Conservation (phyloP, 306 rosid species). For the Lagenaria siceraria region DNA sequence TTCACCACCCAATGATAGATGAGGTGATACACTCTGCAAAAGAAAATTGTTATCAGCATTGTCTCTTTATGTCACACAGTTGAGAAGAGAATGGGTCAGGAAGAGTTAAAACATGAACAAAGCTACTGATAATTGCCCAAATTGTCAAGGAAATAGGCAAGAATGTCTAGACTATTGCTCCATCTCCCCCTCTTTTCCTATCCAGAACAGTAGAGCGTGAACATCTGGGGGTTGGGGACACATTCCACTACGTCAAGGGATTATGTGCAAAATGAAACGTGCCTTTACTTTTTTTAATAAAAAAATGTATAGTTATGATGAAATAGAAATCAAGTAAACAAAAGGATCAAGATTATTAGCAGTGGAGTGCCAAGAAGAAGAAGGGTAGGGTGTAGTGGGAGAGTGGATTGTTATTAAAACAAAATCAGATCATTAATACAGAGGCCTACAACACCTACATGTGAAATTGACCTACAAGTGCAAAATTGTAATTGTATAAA, state of each 20-base stretch:
- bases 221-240: not conserved
- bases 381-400: not conserved
- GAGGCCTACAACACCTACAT: not conserved
- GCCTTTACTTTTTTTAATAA: not conserved
- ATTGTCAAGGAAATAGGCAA: not conserved
- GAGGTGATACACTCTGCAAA: constrained; percentile 66
- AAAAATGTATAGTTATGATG: not conserved
- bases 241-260: not conserved
- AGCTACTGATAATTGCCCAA: not conserved
- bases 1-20: constrained; percentile 88
- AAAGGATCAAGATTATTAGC: not conserved
- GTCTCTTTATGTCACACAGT: not conserved
- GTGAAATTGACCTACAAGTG: not conserved
- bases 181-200: not conserved
- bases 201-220: not conserved
- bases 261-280: not conserved
- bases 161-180: not conserved
- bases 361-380: not conserved
- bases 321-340: not conserved
- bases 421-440: not conserved
- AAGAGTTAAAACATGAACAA: not conserved
- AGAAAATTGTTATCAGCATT: not conserved
- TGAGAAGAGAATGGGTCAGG: not conserved
- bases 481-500: not conserved
- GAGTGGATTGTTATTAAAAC: not conserved